phyloP scores from a whole-genome alignment of 2,329 filamentous ascomycete genomes.

The Colletotrichum destructivum region DNA sequence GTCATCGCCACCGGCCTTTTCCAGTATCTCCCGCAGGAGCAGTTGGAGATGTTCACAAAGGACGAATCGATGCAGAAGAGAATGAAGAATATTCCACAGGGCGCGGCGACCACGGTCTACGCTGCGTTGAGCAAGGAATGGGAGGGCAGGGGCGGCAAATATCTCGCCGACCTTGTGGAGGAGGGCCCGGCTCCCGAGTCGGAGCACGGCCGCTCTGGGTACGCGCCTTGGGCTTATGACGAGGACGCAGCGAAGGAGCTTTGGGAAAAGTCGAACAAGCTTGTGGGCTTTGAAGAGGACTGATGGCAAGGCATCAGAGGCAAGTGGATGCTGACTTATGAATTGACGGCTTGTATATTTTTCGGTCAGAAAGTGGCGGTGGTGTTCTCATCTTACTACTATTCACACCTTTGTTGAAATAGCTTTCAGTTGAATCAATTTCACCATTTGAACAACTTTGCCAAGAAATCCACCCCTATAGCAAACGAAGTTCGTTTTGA shows the following conservation, averaged over 20 bases:
- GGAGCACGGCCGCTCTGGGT: slow-evolving; percentile 27
- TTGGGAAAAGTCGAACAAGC: not conserved
- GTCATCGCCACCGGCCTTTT: slow-evolving; percentile 48
- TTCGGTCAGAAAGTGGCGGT: no score
- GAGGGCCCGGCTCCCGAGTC: not conserved
- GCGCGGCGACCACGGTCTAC: slow-evolving; percentile 58
- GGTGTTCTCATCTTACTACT: no score
- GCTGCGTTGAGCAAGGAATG: slow-evolving; percentile 54
- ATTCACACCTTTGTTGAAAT: no score
- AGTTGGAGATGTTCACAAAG: not conserved
- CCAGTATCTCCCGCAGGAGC: not conserved
- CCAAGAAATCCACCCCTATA: no score
- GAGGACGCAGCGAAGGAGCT: not conserved
- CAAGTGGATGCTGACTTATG: no score
- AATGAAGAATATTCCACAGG: slow-evolving; percentile 52
- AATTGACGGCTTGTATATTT: no score
- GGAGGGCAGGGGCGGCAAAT: slow-evolving; percentile 57
- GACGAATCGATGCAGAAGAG: not conserved
- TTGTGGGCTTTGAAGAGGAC: slow-evolving; percentile 1
- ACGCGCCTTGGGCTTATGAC: slow-evolving; percentile 43
- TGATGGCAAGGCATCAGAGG: not conserved
- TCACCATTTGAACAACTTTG: no score
- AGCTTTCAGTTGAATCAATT: no score
- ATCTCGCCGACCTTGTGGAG: slow-evolving; percentile 45
- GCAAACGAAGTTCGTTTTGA: no score